Conservation (phyloP, 2,329 filamentous ascomycete genomes). For the Colletotrichum camelliae region DNA sequence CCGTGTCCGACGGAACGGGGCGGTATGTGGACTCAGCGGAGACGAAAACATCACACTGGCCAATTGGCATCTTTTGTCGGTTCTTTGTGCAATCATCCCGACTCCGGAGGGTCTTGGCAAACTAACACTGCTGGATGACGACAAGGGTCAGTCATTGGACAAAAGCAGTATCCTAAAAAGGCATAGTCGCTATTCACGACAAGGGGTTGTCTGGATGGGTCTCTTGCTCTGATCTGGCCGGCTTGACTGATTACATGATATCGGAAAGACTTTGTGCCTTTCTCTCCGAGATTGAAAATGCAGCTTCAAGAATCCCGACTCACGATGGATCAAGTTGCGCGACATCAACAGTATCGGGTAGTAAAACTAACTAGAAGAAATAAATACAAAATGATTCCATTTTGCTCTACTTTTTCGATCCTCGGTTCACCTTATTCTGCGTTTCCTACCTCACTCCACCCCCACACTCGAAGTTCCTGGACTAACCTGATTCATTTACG, state of each 20-base stretch:
- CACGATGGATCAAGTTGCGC: not conserved
- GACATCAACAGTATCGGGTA: not conserved
- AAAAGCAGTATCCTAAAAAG: not conserved
- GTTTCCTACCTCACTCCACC: not conserved
- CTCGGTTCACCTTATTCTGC: not conserved
- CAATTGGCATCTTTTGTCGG: not conserved
- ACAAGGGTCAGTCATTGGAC: not conserved
- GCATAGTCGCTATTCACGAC: not conserved
- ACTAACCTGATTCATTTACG: not conserved
- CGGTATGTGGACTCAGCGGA: not conserved
- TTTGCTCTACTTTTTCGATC: not conserved
- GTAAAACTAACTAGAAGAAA: not conserved
- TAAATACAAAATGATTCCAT: not conserved
- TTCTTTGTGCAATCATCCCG: not conserved
- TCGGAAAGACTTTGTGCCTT: not conserved
- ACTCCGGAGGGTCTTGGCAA: not conserved
- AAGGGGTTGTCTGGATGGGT: not conserved
- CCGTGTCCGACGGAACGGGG: not conserved
- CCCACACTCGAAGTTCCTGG: not conserved
- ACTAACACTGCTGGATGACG: not conserved
- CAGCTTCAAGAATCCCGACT: not conserved
- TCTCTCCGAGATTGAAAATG: not conserved
- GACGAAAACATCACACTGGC: not conserved
- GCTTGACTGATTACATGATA: not conserved
- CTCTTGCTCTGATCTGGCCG: not conserved